Conservation (phyloP, 2,329 filamentous ascomycete species). For the Pochonia chlamydosporia region DNA sequence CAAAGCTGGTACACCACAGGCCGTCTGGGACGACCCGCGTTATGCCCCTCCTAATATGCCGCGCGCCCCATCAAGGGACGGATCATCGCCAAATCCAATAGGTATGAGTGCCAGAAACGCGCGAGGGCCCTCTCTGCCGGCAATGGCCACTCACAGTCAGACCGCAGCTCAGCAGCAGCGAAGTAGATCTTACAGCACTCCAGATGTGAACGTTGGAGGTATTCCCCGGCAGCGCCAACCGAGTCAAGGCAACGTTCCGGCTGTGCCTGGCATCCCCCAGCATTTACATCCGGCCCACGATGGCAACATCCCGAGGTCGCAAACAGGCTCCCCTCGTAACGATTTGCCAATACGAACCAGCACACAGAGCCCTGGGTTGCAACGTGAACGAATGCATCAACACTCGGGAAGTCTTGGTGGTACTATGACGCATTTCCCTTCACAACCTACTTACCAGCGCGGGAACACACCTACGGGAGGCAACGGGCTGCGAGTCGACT, state of each 20-base stretch:
- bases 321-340: slow-evolving; percentile 72
- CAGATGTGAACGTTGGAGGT: slow-evolving; percentile 76
- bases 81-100: slow-evolving; percentile 60
- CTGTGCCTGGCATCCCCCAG: slow-evolving; percentile 70
- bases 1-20: slow-evolving; percentile 60
- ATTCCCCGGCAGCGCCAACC: slow-evolving; percentile 51
- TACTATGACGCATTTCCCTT: slow-evolving; percentile 51
- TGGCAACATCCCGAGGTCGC: slow-evolving; percentile 65
- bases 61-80: slow-evolving; percentile 73
- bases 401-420: slow-evolving; percentile 42
- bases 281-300: slow-evolving; percentile 60
- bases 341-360: slow-evolving; percentile 62
- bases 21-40: slow-evolving; percentile 69
- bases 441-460: slow-evolving; percentile 46
- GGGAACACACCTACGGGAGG: slow-evolving; percentile 33
- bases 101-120: slow-evolving; percentile 57
- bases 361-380: slow-evolving; percentile 64
- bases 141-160: slow-evolving; percentile 54
- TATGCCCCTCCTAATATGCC: slow-evolving; percentile 87
- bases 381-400: slow-evolving; percentile 53
- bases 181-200: slow-evolving; percentile 88
- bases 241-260: slow-evolving; percentile 54
- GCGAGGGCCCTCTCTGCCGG: slow-evolving; percentile 74
- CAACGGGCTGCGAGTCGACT: slow-evolving; percentile 31
- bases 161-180: slow-evolving; percentile 60